These are phyloP conservation scores for Panus rudis DNA, from an alignment of 768 basidiomycete species.

Conservation along the genomic window DNA sequence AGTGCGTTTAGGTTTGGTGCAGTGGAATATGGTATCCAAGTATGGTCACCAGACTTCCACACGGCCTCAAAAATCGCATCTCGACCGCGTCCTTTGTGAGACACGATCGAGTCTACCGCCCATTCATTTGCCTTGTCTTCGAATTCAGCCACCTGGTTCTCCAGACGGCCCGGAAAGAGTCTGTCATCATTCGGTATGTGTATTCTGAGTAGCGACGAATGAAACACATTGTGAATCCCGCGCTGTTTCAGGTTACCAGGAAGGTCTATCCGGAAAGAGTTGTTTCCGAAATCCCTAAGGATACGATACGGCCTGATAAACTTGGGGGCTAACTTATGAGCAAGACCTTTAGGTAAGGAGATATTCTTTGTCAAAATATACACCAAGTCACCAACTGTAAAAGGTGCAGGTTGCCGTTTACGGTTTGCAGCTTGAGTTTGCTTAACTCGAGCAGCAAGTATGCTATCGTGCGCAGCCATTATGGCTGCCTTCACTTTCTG, in stretches of 20 bases:
- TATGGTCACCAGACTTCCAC: constrained; percentile 28
- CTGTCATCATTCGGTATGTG: constrained; percentile 31
- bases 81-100: constrained; percentile 21
- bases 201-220: constrained; percentile 23
- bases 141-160: constrained; percentile 17
- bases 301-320: constrained; percentile 25
- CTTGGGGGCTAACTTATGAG: constrained; percentile 22
- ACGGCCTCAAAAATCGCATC: constrained; percentile 24
- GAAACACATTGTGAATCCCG: constrained; percentile 27
- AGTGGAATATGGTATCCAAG: constrained; percentile 26
- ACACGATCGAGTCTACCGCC: constrained; percentile 19
- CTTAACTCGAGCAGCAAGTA: constrained; percentile 25
- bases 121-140: constrained; percentile 19
- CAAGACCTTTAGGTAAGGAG: constrained; percentile 6
- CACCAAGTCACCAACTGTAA: constrained; percentile 21
- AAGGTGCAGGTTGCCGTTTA: constrained; percentile 3
- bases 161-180: constrained; percentile 21
- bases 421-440: constrained; percentile 26
- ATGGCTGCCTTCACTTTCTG: constrained; percentile 21
- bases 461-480: constrained; percentile 25
- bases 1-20: constrained; percentile 8
- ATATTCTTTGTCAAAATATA: constrained; percentile 19
- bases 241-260: constrained; percentile 17
- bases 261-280: constrained; percentile 20
- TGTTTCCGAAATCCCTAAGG: constrained; percentile 8